A percentile compares a stretch with the other conserved stretches of the same genome.
phyloP scores from a whole-genome alignment of 495 filamentous ascomycete genomes.

The Schizothecium vesticola region DNA sequence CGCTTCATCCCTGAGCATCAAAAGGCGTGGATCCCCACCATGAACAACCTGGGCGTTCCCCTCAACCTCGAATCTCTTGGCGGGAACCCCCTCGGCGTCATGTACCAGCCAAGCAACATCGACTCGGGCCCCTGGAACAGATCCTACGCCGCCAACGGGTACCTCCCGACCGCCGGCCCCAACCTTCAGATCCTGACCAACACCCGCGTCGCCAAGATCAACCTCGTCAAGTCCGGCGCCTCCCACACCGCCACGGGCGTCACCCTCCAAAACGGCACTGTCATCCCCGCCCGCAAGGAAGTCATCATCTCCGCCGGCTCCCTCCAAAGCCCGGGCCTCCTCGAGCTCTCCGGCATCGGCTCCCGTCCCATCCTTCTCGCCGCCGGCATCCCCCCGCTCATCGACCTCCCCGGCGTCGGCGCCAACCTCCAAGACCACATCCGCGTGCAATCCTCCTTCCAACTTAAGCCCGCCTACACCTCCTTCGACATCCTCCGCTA shows the following conservation, averaged over 20 bases:
- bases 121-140: slow-evolving; percentile 23
- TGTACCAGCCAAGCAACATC: slow-evolving; percentile 34
- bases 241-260: slow-evolving; percentile 23
- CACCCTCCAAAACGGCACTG: slow-evolving; percentile 22
- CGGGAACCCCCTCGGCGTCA: slow-evolving; percentile 32
- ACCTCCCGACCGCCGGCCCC: slow-evolving; percentile 15
- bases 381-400: slow-evolving; percentile 32
- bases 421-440: slow-evolving; percentile 48
- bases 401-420: slow-evolving; percentile 47
- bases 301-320: slow-evolving; percentile 52
- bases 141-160: slow-evolving; percentile 30
- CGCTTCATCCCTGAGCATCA: slow-evolving; percentile 29
- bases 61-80: slow-evolving; percentile 25
- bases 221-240: not conserved
- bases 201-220: slow-evolving; percentile 19
- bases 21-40: slow-evolving; percentile 25
- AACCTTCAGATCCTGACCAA: slow-evolving; percentile 16
- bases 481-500: slow-evolving; percentile 31
- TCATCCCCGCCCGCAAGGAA: slow-evolving; percentile 40
- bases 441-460: slow-evolving; percentile 25
- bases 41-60: slow-evolving; percentile 28
- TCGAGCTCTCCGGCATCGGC: slow-evolving; percentile 56
- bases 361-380: slow-evolving; percentile 27
- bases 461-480: slow-evolving; percentile 12
- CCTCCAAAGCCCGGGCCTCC: slow-evolving; percentile 44